Evolutionary conservation across 2,329 filamentous ascomycete genomes (phyloP).

Genomic region (Fusarium phyllophilum): DNA sequence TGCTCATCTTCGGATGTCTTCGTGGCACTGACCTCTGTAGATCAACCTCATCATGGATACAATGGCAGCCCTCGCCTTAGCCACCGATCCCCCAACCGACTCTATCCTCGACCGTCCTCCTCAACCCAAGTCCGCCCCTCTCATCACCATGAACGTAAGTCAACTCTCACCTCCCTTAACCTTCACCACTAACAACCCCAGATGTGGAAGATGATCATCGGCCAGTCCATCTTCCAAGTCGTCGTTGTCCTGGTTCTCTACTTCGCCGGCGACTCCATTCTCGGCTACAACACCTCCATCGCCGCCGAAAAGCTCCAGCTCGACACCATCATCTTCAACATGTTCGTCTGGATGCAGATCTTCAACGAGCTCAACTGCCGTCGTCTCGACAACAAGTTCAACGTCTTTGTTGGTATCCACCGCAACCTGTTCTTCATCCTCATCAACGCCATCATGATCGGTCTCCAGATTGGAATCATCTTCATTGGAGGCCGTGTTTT

Average conservation of each 20-base stretch:
- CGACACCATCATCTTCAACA: conserved; percentile 92
- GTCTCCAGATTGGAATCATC: conserved; percentile 88
- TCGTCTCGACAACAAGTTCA: conserved; percentile 92
- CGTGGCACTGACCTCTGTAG: background rate
- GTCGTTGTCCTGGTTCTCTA: conserved; percentile 84
- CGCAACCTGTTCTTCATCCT: conserved; percentile 89
- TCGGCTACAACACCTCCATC: conserved; percentile 41
- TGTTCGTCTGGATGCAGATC: conserved; percentile 99
- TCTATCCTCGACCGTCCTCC: conserved; percentile 81
- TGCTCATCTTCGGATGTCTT: accelerated
- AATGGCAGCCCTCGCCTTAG: conserved; percentile 86
- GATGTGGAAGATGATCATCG: conserved; percentile 99
- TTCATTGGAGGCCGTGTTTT: conserved; percentile 87
- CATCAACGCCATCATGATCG: conserved; percentile 89
- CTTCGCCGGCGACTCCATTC: conserved; percentile 69
- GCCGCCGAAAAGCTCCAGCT: conserved; percentile 66
- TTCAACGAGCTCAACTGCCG: conserved; percentile 85
- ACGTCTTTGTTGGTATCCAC: conserved; percentile 89
- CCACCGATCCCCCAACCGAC: conserved; percentile 86
- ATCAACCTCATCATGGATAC: conserved; percentile 95
- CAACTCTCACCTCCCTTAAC: accelerated
- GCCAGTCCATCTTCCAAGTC: conserved; percentile 90
- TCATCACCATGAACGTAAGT: conserved; percentile 75
- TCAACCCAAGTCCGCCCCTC: conserved; percentile 64
- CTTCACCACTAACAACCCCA: background rate